Conservation (phyloP, 148 eudicot genomes). For the Vaccinium vitisidaea region DNA sequence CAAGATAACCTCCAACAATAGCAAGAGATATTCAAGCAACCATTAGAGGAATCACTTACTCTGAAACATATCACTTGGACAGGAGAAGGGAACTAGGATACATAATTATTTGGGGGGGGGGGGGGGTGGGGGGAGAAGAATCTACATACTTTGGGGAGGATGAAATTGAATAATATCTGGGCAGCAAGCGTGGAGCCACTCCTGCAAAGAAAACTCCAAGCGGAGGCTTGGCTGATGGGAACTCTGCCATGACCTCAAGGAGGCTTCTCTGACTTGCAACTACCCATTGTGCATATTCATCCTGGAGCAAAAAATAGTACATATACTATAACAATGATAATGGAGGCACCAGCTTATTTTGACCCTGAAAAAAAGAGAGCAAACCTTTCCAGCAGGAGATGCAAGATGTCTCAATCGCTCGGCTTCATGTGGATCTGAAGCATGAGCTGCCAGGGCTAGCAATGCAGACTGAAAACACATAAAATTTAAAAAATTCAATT, state of each 20-base stretch:
- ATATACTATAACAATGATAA: neutral
- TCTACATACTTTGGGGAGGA: slow-evolving; percentile 74
- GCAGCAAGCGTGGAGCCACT: slow-evolving; percentile 85
- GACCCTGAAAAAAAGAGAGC: neutral
- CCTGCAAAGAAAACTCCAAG: slow-evolving; percentile 98
- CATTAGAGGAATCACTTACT: neutral
- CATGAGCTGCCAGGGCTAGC: slow-evolving; percentile 88
- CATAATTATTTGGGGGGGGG: too few species aligned
- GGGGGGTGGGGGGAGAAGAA: neutral
- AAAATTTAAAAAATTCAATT: slow-evolving; percentile 1
- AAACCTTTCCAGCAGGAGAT: slow-evolving; percentile 95
- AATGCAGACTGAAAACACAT: slow-evolving; percentile 63
- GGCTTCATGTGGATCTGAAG: slow-evolving; percentile 86
- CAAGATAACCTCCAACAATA: neutral
- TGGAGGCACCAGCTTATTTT: neutral
- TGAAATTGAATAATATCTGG: slow-evolving; percentile 94
- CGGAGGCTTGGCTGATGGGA: slow-evolving; percentile 90
- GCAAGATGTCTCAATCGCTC: slow-evolving; percentile 81
- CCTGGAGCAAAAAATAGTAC: slow-evolving; percentile 42
- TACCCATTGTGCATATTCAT: slow-evolving; percentile 87
- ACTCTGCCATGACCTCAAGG: slow-evolving; percentile 86
- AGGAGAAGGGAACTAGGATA: too few species aligned
- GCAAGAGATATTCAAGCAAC: too few species aligned
- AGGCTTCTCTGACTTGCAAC: slow-evolving; percentile 90
- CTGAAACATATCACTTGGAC: neutral